Evolutionary conservation across 106 monocot genomes (phyloP).

Genomic region (Cymbidium sinense): DNA sequence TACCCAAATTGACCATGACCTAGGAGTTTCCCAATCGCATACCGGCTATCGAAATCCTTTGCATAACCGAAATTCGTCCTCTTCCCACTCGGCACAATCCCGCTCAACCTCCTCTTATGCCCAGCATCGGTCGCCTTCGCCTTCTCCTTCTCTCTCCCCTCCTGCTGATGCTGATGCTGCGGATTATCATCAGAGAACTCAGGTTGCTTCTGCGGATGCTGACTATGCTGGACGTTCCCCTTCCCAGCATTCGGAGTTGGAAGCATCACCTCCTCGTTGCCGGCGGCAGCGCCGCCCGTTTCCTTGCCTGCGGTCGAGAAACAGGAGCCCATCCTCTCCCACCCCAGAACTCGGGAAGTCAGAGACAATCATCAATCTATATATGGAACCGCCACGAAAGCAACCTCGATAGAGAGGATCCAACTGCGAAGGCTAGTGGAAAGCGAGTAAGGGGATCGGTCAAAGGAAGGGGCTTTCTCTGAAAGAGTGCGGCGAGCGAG

Average conservation of each 20-base stretch:
- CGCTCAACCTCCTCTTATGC: conserved; percentile 15
- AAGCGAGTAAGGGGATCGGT: neutral
- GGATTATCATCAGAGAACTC: neutral
- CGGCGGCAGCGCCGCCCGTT: neutral
- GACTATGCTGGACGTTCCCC: neutral
- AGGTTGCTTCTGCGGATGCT: neutral
- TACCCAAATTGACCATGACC: conserved; percentile 65
- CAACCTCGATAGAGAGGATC: neutral
- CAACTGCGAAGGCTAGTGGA: neutral
- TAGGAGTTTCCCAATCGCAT: conserved; percentile 47
- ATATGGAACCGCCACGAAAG: neutral
- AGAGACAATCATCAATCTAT: conserved; percentile 8
- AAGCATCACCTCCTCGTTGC: neutral
- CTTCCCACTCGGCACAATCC: conserved; percentile 32
- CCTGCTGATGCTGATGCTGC: conserved; percentile 10
- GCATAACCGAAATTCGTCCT: conserved; percentile 54
- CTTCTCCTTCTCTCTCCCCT: neutral
- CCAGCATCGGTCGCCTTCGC: neutral
- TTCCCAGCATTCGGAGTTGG: neutral
- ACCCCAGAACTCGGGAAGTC: neutral
- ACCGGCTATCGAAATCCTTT: conserved; percentile 41
- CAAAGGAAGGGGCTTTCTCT: conserved; percentile 10
- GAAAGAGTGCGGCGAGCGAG: neutral
- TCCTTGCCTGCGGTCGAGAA: conserved; percentile 30
- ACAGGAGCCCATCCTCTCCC: conserved; percentile 41